phyloP scores from a whole-genome alignment of 768 basidiomycete species.

The Leccinellum albellum region DNA sequence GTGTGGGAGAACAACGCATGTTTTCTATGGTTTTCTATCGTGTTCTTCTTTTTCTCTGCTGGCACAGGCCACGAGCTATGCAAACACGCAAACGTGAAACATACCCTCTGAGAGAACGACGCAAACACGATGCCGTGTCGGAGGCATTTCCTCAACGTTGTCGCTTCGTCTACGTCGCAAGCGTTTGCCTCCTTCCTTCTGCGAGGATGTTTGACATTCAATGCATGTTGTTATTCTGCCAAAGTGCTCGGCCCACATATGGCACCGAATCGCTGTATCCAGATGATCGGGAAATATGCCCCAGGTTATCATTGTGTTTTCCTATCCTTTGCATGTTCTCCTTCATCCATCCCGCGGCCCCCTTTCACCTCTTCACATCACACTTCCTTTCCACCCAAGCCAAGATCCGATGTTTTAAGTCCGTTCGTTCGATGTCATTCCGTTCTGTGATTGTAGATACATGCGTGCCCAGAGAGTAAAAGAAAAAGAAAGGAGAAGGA shows the following conservation, averaged over 20 bases:
- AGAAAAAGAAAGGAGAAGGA: background rate
- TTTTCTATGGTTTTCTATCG: background rate
- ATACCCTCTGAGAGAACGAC: background rate
- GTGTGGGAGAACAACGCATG: background rate
- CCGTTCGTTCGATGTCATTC: conserved; percentile 1
- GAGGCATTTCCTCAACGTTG: background rate
- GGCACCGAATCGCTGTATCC: background rate
- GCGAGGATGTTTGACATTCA: background rate
- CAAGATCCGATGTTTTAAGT: conserved; percentile 3
- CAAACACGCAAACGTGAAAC: background rate
- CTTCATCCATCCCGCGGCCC: background rate
- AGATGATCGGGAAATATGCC: conserved; percentile 1
- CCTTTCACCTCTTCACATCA: background rate
- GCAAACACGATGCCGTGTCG: background rate
- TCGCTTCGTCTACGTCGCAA: background rate
- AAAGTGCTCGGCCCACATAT: background rate
- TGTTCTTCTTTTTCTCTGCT: conserved; percentile 2
- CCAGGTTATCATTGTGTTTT: background rate
- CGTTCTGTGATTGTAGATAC: conserved; percentile 1
- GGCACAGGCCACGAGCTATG: background rate
- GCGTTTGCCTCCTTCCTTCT: background rate
- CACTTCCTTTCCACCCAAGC: background rate
- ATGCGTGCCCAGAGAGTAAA: background rate
- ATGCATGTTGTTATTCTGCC: background rate
- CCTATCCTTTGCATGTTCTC: background rate